These are phyloP conservation scores for Paulownia fortunei DNA, from an alignment of 257 asterid species.

Conservation along the genomic window DNA sequence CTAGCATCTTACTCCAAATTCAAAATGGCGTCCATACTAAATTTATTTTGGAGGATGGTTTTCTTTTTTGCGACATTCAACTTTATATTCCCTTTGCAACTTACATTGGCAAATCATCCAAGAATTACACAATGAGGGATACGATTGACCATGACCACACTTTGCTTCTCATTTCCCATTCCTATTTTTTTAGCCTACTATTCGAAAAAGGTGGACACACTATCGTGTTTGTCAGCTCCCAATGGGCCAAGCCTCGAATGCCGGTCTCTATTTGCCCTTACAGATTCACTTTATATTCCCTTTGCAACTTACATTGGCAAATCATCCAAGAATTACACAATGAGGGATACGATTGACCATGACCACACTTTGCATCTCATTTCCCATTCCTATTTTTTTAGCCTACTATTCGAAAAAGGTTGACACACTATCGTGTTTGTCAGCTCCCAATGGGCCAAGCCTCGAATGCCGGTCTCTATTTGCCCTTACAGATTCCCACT, in stretches of 20 bases:
- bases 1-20: too few species aligned
- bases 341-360: background rate
- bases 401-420: rapidly evolving
- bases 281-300: too few species aligned
- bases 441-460: too few species aligned
- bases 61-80: background rate
- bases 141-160: background rate
- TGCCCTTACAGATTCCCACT: background rate
- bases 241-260: too few species aligned
- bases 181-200: background rate
- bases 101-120: too few species aligned
- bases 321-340: background rate
- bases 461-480: background rate
- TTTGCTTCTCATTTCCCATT: background rate
- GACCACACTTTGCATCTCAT: background rate
- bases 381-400: background rate
- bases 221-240: background rate
- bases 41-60: background rate
- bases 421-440: background rate
- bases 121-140: background rate
- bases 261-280: too few species aligned
- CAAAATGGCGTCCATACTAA: background rate
- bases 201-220: background rate
- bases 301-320: background rate
- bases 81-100: background rate